Base-by-base conservation (phyloP, 495 filamentous ascomycete genomes). In the Bacidia rubella region DNA sequence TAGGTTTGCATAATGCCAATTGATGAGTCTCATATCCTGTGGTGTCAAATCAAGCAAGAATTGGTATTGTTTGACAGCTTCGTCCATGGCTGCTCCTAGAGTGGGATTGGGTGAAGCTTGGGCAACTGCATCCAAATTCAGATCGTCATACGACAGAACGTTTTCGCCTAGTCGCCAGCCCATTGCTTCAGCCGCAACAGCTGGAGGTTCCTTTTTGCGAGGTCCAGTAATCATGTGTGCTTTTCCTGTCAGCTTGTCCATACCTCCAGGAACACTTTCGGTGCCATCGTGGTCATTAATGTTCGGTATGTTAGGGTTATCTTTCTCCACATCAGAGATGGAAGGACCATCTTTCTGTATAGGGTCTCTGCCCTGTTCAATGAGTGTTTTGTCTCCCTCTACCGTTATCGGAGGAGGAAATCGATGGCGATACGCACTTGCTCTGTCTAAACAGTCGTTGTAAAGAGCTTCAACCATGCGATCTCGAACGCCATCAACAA, bases 1-100 rank as follows among this genome's bases (percentile, higher is more conserved):
- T 25, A 97, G 74, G 61, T 99, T 99, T 54, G 93, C 92, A 64
- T 95, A 82, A 68, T 99, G 93, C 92, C 92, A 99, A 61, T 97
- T 99, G 58, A 96, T 74, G 27, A 97, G 72, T 44, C 92, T 76
- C 68, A 94, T 80, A 58, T 96, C 92, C 61, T 85, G 85, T 0
- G 88, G 78, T 0, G 80, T 86, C 24, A 99, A 68, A 43, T 92
- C 82, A 19, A 96, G 74, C 51, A 97, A 75, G 39, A 75, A 75
- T 55, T 85, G 82, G 65, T 95, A 98, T 60, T 97, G 89, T 20
- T 74, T 74, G 49, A 96, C 80, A 17, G 88, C 87, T 51, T 86
- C 84, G 58, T 98, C 87, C 75, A 95, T 87, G 2, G 89, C 84
- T 25, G 83, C 83, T 0, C 92, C 92, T 11, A 98, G 71, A 0